Base-by-base conservation (phyloP, 768 basidiomycete species). In the Filobasidium floriforme region DNA sequence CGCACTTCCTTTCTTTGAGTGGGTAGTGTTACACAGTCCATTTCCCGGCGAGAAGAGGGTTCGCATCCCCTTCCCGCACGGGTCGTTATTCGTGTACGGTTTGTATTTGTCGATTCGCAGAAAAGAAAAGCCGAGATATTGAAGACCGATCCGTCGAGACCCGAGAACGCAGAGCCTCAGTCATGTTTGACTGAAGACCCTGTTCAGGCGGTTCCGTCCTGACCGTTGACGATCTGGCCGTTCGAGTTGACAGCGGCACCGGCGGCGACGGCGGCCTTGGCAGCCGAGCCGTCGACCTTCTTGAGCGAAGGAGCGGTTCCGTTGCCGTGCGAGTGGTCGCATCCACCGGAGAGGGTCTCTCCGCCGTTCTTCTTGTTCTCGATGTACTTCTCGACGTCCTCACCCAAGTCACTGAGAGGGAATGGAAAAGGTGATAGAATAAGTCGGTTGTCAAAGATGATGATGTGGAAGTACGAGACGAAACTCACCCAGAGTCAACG, bases 321-420 rank as follows among this genome's bases (percentile, higher is more conserved):
- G 46, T 74, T 67, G 61, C 57, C 51, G 61, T 69, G 68, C 28
- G 51, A 62, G 29, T 59, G 28, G 32, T 62, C 65, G 46, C 46
- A 49, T 49, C 46, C 46, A 5, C 46, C 46, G 14, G 46, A 49
- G 52, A 59, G 15, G 28, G 44, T 54, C 10, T 41, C 54, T 12
- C 29, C 59, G 12, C 66, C 72, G 59, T 68, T 67, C 49, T 69
- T 67, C 59, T 51, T 63, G 28, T 28, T 37, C 44, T 60, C 59
- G 52, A 67, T 69, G 68, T 73, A 72, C 11, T 66, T 67, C 59
- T 76, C 75, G 12, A 76, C 76, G 37, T 76, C 73, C 43, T 71
- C 73, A 57, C 78, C 79, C 29, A 79, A 70, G 60, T 79, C 79
- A 41, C 75, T 49, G 46, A n/a, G n/a, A n/a, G n/a, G n/a, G n/a